Conservation (phyloP, 129 eudicot species). For the Dittrichia graveolens region DNA sequence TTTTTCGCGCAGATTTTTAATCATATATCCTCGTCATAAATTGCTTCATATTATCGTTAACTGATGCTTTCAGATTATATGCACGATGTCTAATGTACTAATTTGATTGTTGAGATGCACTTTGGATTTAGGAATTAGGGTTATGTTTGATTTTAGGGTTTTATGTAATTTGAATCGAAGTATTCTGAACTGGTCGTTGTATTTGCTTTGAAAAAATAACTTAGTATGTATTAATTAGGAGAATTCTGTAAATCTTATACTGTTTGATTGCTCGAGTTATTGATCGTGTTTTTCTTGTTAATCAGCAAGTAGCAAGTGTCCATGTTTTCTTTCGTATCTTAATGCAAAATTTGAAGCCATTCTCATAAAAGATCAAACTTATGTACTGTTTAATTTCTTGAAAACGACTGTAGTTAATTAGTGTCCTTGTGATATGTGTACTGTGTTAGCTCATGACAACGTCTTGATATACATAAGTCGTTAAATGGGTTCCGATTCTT, state of each 20-base stretch:
- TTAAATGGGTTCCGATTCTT: too few relatives aligned
- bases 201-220: background rate
- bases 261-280: background rate
- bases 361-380: background rate
- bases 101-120: background rate
- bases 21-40: constrained; percentile 1
- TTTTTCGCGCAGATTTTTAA: background rate
- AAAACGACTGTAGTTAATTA: background rate
- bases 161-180: background rate
- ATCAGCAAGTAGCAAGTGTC: background rate
- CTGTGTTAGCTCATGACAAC: background rate
- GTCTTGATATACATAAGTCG: background rate
- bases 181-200: background rate
- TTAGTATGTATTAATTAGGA: background rate
- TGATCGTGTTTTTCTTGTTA: background rate
- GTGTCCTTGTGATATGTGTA: background rate
- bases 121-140: constrained; percentile 4
- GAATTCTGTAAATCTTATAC: background rate
- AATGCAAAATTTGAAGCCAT: background rate
- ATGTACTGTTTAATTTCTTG: background rate
- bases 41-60: background rate
- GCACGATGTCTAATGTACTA: constrained; percentile 1
- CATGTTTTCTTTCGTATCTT: background rate
- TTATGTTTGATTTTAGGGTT: constrained; percentile 14
- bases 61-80: background rate